These are phyloP conservation scores for Ocimum tenuiflorum DNA, from an alignment of 257 asterid genomes.

Conservation along the genomic window DNA sequence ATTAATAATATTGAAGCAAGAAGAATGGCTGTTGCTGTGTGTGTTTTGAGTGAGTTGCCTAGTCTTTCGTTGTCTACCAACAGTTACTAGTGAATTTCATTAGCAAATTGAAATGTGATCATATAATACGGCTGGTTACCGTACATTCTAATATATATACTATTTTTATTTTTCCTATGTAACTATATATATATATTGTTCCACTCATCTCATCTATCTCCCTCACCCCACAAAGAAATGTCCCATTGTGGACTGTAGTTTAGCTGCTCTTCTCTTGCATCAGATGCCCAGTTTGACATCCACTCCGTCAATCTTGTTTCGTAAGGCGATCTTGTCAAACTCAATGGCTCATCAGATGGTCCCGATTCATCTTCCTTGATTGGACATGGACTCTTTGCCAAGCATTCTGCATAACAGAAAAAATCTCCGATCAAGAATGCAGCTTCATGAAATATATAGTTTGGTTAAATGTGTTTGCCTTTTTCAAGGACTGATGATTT, in stretches of 20 bases:
- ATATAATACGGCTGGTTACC: no score
- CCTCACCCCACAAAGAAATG: slow-evolving; percentile 30
- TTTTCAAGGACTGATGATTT: slow-evolving; percentile 24
- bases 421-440: not conserved
- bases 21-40: no score
- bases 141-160: no score
- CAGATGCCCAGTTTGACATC: slow-evolving; percentile 20
- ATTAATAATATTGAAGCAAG: no score
- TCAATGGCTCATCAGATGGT: not conserved
- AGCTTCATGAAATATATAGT: not conserved
- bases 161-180: no score
- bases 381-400: slow-evolving; percentile 15
- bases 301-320: slow-evolving; percentile 30
- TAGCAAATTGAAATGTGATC: no score
- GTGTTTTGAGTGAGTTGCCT: no score
- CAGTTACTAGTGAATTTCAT: no score
- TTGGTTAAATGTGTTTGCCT: slow-evolving; percentile 14
- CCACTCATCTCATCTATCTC: slow-evolving; percentile 10
- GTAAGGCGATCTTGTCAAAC: slow-evolving; percentile 20
- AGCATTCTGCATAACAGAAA: slow-evolving; percentile 19
- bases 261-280: not conserved
- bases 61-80: no score
- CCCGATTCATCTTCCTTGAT: not conserved
- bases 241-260: slow-evolving; percentile 17
- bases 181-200: no score